Evolutionary conservation across 106 monocot species (phyloP).

Genomic region (Hemerocallis citrina): DNA sequence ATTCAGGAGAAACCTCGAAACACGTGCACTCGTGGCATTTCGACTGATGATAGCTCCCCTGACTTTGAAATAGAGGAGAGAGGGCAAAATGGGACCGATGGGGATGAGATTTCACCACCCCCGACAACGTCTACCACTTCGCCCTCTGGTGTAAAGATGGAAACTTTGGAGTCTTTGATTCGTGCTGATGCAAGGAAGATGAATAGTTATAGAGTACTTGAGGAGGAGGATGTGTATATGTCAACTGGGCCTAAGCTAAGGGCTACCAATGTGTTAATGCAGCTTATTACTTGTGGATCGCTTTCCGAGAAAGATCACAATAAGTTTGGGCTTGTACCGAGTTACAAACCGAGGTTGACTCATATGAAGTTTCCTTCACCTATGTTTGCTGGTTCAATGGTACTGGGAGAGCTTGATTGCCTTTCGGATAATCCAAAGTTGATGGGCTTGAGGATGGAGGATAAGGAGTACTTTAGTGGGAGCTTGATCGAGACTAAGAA

Average conservation of each 20-base stretch:
- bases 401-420: conserved; percentile 26
- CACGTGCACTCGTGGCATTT: conserved; percentile 17
- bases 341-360: conserved; percentile 41
- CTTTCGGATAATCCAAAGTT: conserved; percentile 36
- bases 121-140: conserved; percentile 20
- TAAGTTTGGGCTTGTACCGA: conserved; percentile 31
- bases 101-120: conserved; percentile 22
- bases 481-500: conserved; percentile 72
- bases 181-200: conserved; percentile 30
- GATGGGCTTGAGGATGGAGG: conserved; percentile 41
- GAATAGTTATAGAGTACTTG: conserved; percentile 33
- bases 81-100: not conserved
- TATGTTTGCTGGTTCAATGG: conserved; percentile 21
- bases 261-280: conserved; percentile 48
- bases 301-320: conserved; percentile 58
- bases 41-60: conserved; percentile 29
- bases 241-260: conserved; percentile 30
- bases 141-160: conserved; percentile 33
- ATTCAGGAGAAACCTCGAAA: not conserved
- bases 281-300: conserved; percentile 65
- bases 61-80: conserved; percentile 7
- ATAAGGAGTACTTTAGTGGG: conserved; percentile 75
- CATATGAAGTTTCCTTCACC: conserved; percentile 40
- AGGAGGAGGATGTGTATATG: conserved; percentile 37
- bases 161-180: conserved; percentile 61